Percentiles rank a stretch among this genome's conserved stretches.
These are phyloP conservation scores for Leucaena leucocephala DNA, from an alignment of 306 rosid genomes.

Conservation along the genomic window DNA sequence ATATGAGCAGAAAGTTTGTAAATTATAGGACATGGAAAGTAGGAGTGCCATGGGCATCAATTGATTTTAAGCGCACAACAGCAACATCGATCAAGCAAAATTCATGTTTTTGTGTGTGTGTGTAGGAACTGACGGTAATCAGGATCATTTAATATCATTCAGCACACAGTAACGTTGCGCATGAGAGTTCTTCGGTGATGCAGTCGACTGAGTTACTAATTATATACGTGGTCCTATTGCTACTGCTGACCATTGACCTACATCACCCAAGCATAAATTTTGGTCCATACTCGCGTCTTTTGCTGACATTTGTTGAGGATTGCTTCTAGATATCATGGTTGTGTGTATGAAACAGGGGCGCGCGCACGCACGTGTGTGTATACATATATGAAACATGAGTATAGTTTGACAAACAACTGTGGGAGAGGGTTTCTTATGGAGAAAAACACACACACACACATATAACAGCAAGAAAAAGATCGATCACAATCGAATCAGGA, in stretches of 20 bases:
- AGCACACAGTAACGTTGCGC: conserved; percentile 29
- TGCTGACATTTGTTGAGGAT: not conserved
- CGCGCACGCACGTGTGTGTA: not conserved
- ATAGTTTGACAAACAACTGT: not conserved
- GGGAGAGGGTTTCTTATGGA: not conserved
- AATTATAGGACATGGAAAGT: not conserved
- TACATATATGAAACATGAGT: not conserved
- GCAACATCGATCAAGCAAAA: not conserved
- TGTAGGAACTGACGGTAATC: not conserved
- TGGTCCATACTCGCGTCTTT: conserved; percentile 4
- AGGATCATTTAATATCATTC: conserved; percentile 37
- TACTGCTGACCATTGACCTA: not conserved
- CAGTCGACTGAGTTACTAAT: not conserved
- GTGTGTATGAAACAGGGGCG: not conserved
- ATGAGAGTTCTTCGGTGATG: conserved; percentile 23
- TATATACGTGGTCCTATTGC: conserved; percentile 29
- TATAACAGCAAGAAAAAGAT: no score
- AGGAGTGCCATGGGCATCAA: not conserved
- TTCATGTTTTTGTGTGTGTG: not conserved
- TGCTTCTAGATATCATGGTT: not conserved
- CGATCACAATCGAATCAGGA: no score
- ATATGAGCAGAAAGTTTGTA: not conserved
- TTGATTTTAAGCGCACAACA: not conserved
- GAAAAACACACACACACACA: no score
- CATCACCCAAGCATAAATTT: conserved; percentile 6